These are phyloP conservation scores for Dioszegia crocea DNA, from an alignment of 768 basidiomycete genomes.

Conservation along the genomic window DNA sequence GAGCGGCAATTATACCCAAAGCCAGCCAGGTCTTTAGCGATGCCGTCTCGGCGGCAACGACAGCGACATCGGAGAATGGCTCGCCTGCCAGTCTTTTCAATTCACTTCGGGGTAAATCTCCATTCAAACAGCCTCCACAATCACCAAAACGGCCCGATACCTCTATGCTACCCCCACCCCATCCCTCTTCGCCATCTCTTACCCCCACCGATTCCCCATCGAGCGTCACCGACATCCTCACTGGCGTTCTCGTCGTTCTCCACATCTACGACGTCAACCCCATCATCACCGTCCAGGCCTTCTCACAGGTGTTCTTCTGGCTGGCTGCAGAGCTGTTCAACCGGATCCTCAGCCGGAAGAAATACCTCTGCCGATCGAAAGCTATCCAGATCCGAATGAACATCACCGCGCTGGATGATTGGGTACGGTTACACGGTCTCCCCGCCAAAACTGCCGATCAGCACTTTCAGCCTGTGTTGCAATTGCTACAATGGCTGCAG, in stretches of 20 bases:
- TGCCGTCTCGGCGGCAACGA: conserved; percentile 12
- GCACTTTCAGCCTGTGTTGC: conserved; percentile 78
- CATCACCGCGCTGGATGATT: conserved; percentile 78
- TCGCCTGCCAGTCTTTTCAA: conserved; percentile 12
- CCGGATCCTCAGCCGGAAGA: conserved; percentile 62
- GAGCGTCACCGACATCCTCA: conserved; percentile 71
- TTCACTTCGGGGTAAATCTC: conserved; percentile 21
- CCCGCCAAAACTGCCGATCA: conserved; percentile 66
- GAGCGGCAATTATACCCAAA: conserved; percentile 23
- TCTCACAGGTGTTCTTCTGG: conserved; percentile 99
- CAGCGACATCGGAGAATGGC: conserved; percentile 12
- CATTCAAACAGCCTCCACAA: conserved; percentile 23
- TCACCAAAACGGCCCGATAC: background rate
- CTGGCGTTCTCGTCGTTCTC: conserved; percentile 76
- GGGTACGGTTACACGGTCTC: conserved; percentile 75
- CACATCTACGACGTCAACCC: conserved; percentile 83
- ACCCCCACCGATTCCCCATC: conserved; percentile 13
- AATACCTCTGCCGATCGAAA: conserved; percentile 82
- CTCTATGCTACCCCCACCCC: conserved; percentile 3
- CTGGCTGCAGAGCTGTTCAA: conserved; percentile 68
- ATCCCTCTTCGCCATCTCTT: conserved; percentile 54
- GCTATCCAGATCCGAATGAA: conserved; percentile 89
- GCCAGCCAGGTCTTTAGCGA: conserved; percentile 15
- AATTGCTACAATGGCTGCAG: conserved; percentile 61
- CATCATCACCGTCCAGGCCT: conserved; percentile 76